Base-by-base conservation (phyloP, 2,329 filamentous ascomycete genomes). In the Neurospora sp. region DNA sequence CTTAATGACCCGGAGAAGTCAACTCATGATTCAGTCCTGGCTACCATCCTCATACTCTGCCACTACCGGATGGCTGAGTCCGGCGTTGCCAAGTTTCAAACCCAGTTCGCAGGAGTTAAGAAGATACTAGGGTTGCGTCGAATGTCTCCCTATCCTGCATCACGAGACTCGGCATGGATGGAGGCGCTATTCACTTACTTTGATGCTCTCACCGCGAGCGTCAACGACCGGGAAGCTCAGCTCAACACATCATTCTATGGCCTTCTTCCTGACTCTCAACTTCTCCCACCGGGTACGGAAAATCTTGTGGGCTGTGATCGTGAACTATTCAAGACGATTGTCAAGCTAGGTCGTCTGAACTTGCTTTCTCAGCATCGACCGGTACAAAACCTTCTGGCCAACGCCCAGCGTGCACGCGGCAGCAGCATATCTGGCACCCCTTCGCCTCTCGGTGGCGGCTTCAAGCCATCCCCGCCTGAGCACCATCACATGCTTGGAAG, bases 1-100 rank as follows among this genome's bases (percentile, higher is more conserved):
- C 85, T 98, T 68, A 91, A 92, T 69, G 90, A 97, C 78, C 87
- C 90, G 0, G 83, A 84, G 28, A 89, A 89, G 75, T 91, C 93
- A 4, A 89, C 90, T 69, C 90, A 96, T 74, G 95, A 97, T 78
- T 94, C 92, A 0, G 92, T 96, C 4, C 84, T 97, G 38, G 94
- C 93, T 2, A 97, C 93, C 4, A 88, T 97, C 41, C 86, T 97
- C 46, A 87, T 97, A 8, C 85, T 97, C 3, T 97, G 93, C 78
- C 89, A 97, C 71, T 97, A 97, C 79, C 92, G 96, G 74, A 93
- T 97, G 81, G 96, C 93, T 72, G 94, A 97, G 79, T 96, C 92
- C 0, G 95, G 95, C 3, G 90, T 97, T 74, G 93, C 92, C 23
- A 95, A 95, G 76, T 97, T 97, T 81, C 92, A 93, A 74, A 96